Evolutionary conservation across 768 basidiomycete species (phyloP), one percentile per base, ranked within the genome.

Genomic region (Hygrophorus pudorinus): DNA sequence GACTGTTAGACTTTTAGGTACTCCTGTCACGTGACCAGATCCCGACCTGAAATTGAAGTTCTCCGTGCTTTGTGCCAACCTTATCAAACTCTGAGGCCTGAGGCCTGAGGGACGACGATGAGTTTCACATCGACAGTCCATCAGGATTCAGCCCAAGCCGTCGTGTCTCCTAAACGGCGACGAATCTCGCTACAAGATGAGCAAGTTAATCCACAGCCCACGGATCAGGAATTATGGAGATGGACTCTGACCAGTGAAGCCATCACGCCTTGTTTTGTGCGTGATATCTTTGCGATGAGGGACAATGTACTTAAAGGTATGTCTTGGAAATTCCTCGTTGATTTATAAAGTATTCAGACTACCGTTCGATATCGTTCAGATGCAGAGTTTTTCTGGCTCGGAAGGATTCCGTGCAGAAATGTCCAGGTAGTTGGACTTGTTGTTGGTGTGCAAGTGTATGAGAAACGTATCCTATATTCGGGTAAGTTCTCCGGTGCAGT

Each of bases 361-460:
- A 32, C 6, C 17, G 27, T 30, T 40, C n/a, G n/a, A 7, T 5
- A 38, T 4, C n/a, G 12, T 11, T 28, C 36, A 79, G 81, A 64
- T 8, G 51, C 56, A 29, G 80, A 85, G 45, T 83, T 78, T 50
- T 86, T 71, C 57, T 81, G 81, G 81, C 61, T 89, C 11, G 81
- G 82, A 8, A 62, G 77, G 13, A 67, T 81, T 1, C 86, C 86
- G 3, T 87, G 84, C 58, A 66, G 85, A 11, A 75, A 61, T 2
- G 78, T 84, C 13, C 58, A 64, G 30, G 54, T 86, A 2, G 68
- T 80, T 13, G 86, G 79, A 1, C 57, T 85, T 41, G 60, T 87
- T 3, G 78, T 87, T 1, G 84, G 76, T 2, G 59, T 83, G 5
- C 69, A 73, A 37, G 59, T 66, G 0, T 79, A 75, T 47, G 83